These are phyloP conservation scores for Hypoxylon sp. DNA, from an alignment of 2,329 filamentous ascomycete genomes.

Conservation along the genomic window DNA sequence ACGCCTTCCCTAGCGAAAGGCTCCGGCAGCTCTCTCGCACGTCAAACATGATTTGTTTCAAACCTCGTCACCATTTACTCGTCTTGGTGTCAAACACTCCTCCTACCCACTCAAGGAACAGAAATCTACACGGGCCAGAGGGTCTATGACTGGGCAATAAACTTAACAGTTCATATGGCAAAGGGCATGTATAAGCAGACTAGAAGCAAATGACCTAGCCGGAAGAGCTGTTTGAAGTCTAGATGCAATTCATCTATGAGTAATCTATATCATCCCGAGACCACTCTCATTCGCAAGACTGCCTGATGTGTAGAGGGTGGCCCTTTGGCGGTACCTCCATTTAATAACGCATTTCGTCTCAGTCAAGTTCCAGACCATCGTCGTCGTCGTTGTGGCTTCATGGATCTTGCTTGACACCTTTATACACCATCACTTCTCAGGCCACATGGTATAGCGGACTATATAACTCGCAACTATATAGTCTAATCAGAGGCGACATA, in stretches of 20 bases:
- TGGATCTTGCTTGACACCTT: not conserved
- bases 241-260: conserved; percentile 6
- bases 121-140: not conserved
- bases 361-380: not conserved
- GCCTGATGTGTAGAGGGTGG: not conserved
- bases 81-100: not conserved
- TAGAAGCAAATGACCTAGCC: not conserved
- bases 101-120: not conserved
- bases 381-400: too few species aligned
- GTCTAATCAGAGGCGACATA: conserved; percentile 33
- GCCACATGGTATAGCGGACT: not conserved
- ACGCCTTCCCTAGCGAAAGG: too few species aligned
- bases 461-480: not conserved
- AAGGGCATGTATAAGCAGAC: not conserved
- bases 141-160: not conserved
- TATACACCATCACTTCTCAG: not conserved
- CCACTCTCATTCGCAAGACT: not conserved
- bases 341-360: not conserved
- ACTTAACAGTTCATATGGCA: not conserved
- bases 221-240: not conserved
- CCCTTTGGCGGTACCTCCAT: not conserved
- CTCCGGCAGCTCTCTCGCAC: too few species aligned
- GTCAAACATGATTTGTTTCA: too few species aligned
- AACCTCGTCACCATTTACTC: conserved; percentile 7
- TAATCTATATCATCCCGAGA: not conserved